phyloP scores from a whole-genome alignment of 1,284 basidiomycete genomes.

The Wolfiporia cocos region DNA sequence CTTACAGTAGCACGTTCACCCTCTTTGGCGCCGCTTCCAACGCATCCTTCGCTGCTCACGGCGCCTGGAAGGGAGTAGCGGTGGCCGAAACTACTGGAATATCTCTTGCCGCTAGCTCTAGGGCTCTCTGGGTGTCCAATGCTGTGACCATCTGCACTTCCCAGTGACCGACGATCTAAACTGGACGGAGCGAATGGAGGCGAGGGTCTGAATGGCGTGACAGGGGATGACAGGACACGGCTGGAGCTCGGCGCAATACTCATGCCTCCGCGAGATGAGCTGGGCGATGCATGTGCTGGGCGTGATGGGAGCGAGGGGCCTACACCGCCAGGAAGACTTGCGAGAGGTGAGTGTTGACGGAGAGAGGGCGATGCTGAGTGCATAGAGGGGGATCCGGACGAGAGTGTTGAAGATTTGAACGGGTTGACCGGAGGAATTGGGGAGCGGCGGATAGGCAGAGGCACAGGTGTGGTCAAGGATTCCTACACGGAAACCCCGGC shows the following conservation, averaged over 20 bases:
- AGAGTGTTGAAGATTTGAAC: constrained; percentile 67
- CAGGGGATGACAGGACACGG: constrained; percentile 15
- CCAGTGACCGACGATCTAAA: constrained; percentile 34
- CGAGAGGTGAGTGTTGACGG: constrained; percentile 37
- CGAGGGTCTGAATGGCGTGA: constrained; percentile 32
- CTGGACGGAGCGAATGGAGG: constrained; percentile 43
- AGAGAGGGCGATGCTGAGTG: constrained; percentile 43
- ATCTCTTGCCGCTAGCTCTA: constrained; percentile 26
- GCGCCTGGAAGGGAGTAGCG: constrained; percentile 43
- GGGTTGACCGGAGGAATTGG: constrained; percentile 48
- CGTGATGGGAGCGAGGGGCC: constrained; percentile 29
- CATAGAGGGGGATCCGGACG: constrained; percentile 44
- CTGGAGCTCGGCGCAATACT: neutral
- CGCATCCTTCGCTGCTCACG: constrained; percentile 35
- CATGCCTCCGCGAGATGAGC: constrained; percentile 28
- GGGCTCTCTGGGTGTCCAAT: constrained; percentile 16
- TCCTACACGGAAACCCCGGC: too few relatives aligned
- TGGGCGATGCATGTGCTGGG: constrained; percentile 31
- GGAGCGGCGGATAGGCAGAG: constrained; percentile 48
- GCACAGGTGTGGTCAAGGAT: constrained; percentile 31
- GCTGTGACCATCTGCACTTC: constrained; percentile 25
- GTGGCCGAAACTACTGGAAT: constrained; percentile 68
- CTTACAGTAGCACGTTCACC: constrained; percentile 29
- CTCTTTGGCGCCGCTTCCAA: constrained; percentile 31
- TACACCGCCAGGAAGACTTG: constrained; percentile 17